phyloP scores from a whole-genome alignment of 495 filamentous ascomycete species.

The Durotheca rogersii region DNA sequence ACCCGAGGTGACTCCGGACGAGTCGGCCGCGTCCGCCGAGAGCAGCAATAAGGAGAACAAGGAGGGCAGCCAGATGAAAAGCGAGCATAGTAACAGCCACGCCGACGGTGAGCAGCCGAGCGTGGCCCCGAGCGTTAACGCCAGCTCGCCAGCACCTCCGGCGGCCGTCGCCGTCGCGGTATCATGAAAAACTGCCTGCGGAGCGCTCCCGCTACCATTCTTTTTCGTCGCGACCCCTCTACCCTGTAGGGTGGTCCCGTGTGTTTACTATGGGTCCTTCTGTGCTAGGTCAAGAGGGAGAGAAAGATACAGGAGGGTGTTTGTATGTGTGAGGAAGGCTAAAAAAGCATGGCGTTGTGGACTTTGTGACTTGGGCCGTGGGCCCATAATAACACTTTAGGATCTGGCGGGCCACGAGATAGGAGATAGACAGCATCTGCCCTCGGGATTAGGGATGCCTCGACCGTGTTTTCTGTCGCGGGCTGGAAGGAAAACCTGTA shows the following conservation, averaged over 20 bases:
- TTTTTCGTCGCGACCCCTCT: constrained; percentile 3
- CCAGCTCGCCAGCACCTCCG: constrained; percentile 48
- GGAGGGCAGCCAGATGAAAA: constrained; percentile 65
- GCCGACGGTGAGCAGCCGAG: constrained; percentile 51
- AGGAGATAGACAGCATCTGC: constrained; percentile 3
- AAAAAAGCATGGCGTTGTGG: constrained; percentile 31
- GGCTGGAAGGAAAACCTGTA: constrained; percentile 8
- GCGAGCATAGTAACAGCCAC: constrained; percentile 68
- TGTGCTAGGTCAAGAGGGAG: constrained; percentile 15
- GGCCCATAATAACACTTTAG: constrained; percentile 1
- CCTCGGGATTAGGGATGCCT: neutral
- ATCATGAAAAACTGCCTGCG: constrained; percentile 28
- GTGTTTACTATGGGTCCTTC: constrained; percentile 18
- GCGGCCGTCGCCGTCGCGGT: constrained; percentile 32
- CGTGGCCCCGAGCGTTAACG: constrained; percentile 42
- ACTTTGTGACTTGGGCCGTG: neutral
- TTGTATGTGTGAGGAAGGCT: too few species aligned
- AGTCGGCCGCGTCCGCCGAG: constrained; percentile 53
- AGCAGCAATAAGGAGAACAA: constrained; percentile 78
- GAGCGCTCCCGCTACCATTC: neutral
- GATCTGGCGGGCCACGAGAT: neutral
- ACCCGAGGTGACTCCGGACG: constrained; percentile 38
- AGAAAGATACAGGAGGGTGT: too few species aligned
- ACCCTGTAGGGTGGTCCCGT: constrained; percentile 1
- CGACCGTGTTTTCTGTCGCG: constrained; percentile 9